Conservation (phyloP, 2,329 filamentous ascomycete species). For the Colletotrichum sp. region DNA sequence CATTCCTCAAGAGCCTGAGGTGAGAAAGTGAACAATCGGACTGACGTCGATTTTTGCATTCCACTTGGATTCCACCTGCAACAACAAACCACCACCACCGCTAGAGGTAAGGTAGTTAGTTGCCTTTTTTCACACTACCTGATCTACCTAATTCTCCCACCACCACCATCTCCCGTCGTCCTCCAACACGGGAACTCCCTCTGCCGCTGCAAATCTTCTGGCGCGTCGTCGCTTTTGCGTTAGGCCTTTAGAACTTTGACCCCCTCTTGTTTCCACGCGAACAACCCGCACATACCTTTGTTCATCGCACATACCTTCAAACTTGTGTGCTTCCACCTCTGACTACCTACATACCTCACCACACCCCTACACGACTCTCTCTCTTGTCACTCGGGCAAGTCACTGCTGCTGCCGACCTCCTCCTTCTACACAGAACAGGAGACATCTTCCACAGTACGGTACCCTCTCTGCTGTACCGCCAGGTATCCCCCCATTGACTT, state of each 20-base stretch:
- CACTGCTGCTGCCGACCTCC: not conserved
- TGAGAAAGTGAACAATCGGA: not conserved
- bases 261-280: constrained; percentile 10
- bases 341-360: not conserved
- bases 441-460: not conserved
- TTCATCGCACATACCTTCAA: not conserved
- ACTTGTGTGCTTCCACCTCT: not conserved
- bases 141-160: not conserved
- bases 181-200: not conserved
- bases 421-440: not conserved
- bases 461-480: not conserved
- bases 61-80: not conserved
- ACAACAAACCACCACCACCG: not conserved
- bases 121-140: not conserved
- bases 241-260: not conserved
- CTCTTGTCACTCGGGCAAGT: not conserved
- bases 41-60: not conserved
- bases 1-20: not conserved
- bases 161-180: not conserved
- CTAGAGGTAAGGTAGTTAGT: not conserved
- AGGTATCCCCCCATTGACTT: not conserved
- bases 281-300: constrained; percentile 5
- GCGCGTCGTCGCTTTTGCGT: not conserved
- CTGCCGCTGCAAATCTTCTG: not conserved
- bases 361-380: not conserved